Evolutionary conservation across 2,329 filamentous ascomycete species (phyloP), one percentile per base, ranked within the genome.

Genomic region (Acrodontium crateriforme): DNA sequence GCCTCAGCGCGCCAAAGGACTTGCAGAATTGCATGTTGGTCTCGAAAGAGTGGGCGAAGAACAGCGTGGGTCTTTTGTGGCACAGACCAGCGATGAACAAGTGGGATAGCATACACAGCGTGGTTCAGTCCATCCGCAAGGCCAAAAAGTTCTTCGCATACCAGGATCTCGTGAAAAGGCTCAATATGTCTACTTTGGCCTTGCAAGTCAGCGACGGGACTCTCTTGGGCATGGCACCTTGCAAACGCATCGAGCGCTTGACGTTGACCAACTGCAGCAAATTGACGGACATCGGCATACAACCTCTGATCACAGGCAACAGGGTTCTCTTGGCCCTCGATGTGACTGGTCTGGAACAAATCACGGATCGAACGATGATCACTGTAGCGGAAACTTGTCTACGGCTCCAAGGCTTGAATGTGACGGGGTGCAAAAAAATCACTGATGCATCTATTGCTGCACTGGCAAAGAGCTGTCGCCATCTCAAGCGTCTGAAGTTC

Each of bases 41-140:
- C n/a, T 94, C 78, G 48, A 85, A 84, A 55, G 73, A 78, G 37
- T 98, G 89, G 89, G 80, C 89, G 16, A 68, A 78, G 38, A 94
- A 94, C 50, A 78, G 80, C 28, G 89, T 95, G 41, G 87, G 89
- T 38, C 69, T 93, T 40, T 67, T 98, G 13, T 98, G 89, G 89
- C 85, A 94, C 54, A 71, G 89, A 20, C 89, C 89, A 2, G 75
- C 82, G 16, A 95, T 89, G 59, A 84, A 78, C 46, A 82, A 74
- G 44, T 94, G 83, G 79, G 58, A 66, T 9, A 84, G 84, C 49
- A 73, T 94, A 45, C 65, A 74, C 45, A 77, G 63, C 40, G 89
- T 98, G 41, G 85, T 84, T 48, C 65, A 69, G 32, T 85, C 87
- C 1, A 71, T 94, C 18, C 68, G 71, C 24, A 66, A 74, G 16